Evolutionary conservation across 805 yeast species (phyloP), one percentile per base, ranked within the genome.

Genomic region (Metschnikowia peoriensis): DNA sequence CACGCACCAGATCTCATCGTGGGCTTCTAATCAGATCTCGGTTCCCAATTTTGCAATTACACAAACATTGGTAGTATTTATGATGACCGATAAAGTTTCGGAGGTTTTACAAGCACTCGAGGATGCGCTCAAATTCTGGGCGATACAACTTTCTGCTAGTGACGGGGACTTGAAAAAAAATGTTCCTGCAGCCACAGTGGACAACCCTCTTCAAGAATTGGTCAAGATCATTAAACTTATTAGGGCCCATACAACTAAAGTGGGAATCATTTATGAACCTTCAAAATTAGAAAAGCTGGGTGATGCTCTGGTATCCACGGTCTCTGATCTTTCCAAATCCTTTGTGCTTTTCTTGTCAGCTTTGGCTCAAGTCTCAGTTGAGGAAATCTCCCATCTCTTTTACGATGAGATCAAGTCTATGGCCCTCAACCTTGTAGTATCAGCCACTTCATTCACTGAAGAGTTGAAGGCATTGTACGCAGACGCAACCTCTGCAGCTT

Each of bases 201-300:
- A 62, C 7, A 58, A 71, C 7, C 86, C 89, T 3, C 58, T 82
- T 8, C 71, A 68, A 6, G 96, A 89, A 60, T 61, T 88, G 14
- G 66, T 63, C 6, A 90, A 89, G 63, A 61, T 88, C 7, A 65
- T 82, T 16, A 75, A 79, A 52, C 70, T 89, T 39, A 73, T 86
- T 8, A 84, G 78, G 65, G 91, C 96, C 1, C 91, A 88, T 64
- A 76, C 86, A 2, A 89, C 96, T 2, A 89, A 89, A 64, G 72
- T 88, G 6, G 92, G 91, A 1, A 77, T 86, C 28, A 80, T 86
- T 0, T 86, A 83, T 71, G 83, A 82, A 60, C 84, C 88, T 2
- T 83, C 84, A 1, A 76, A 80, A 41, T 53, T 73, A 28, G 47
- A 48, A 27, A 64, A 63, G 17, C 69, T 75, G 22, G 62, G 68